phyloP scores from a whole-genome alignment of 805 yeast species.

The Candida silvicultrix region DNA sequence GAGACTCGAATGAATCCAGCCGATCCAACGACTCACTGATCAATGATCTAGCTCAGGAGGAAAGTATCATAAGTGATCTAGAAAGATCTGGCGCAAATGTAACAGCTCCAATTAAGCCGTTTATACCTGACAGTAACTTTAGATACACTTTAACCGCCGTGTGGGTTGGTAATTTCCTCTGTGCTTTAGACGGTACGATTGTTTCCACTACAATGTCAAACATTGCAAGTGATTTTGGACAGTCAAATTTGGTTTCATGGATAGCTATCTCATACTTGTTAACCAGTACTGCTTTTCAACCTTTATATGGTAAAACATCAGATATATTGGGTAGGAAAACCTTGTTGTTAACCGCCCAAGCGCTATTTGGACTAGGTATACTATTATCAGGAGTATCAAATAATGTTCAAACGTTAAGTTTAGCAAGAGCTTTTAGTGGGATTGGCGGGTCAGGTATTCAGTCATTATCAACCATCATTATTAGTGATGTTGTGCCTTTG shows the following conservation, averaged over 20 bases:
- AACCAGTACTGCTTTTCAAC: conserved; percentile 70
- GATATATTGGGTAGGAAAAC: conserved; percentile 56
- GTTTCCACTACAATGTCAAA: conserved; percentile 52
- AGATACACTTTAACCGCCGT: conserved; percentile 21
- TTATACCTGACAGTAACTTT: conserved; percentile 5
- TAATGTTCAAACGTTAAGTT: conserved; percentile 37
- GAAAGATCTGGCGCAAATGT: background rate
- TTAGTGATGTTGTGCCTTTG: conserved; percentile 49
- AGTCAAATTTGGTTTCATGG: conserved; percentile 51
- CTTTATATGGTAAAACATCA: conserved; percentile 62
- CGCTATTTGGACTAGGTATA: conserved; percentile 39
- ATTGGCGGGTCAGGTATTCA: conserved; percentile 53
- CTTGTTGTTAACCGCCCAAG: conserved; percentile 37
- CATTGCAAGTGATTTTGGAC: conserved; percentile 54
- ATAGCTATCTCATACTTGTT: conserved; percentile 66
- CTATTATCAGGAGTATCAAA: conserved; percentile 34
- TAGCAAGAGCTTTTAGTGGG: conserved; percentile 51
- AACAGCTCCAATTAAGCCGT: background rate
- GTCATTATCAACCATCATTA: conserved; percentile 43
- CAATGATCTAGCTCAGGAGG: background rate
- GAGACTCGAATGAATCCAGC: background rate
- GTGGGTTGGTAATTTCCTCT: conserved; percentile 42
- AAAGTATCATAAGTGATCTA: background rate
- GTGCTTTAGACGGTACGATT: conserved; percentile 54
- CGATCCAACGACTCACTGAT: background rate